phyloP scores from a whole-genome alignment of 1,284 basidiomycete genomes.

The Rhodotorula sp. region DNA sequence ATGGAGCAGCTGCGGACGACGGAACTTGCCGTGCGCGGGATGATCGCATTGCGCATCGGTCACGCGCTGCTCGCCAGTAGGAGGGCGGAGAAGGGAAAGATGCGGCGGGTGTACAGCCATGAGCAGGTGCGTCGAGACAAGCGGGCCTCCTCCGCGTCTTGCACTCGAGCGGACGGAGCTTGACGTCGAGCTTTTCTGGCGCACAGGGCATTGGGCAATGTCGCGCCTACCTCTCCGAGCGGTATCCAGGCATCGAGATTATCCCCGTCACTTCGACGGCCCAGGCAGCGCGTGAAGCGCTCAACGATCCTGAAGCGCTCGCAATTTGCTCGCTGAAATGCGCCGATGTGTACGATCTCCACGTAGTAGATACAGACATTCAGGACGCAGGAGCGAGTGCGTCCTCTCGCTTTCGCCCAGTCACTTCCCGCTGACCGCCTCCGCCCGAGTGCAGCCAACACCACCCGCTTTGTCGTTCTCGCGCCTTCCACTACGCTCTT shows the following conservation, averaged over 20 bases:
- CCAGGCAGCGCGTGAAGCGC: conserved; percentile 35
- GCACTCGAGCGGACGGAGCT: neutral
- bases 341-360: conserved; percentile 42
- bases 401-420: neutral
- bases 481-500: neutral
- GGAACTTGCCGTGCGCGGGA: conserved; percentile 25
- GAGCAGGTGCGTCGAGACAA: conserved; percentile 38
- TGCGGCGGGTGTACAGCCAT: conserved; percentile 43
- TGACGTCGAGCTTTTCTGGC: neutral
- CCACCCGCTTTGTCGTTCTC: conserved; percentile 35
- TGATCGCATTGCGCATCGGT: conserved; percentile 39
- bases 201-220: conserved; percentile 45
- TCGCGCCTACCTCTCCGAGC: conserved; percentile 25
- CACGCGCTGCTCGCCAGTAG: conserved; percentile 37
- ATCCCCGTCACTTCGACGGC: conserved; percentile 44
- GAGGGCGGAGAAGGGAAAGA: conserved; percentile 4
- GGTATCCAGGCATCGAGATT: conserved; percentile 33
- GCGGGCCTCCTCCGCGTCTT: neutral
- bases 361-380: conserved; percentile 43
- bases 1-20: conserved; percentile 32
- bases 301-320: conserved; percentile 29
- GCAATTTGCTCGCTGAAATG: conserved; percentile 45
- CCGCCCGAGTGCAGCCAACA: conserved; percentile 27
- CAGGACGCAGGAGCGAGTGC: conserved; percentile 44
- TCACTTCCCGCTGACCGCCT: neutral